Evolutionary conservation across 1,284 basidiomycete species (phyloP), one percentile per base, ranked within the genome.

Genomic region (Mrakiaceae sp.): DNA sequence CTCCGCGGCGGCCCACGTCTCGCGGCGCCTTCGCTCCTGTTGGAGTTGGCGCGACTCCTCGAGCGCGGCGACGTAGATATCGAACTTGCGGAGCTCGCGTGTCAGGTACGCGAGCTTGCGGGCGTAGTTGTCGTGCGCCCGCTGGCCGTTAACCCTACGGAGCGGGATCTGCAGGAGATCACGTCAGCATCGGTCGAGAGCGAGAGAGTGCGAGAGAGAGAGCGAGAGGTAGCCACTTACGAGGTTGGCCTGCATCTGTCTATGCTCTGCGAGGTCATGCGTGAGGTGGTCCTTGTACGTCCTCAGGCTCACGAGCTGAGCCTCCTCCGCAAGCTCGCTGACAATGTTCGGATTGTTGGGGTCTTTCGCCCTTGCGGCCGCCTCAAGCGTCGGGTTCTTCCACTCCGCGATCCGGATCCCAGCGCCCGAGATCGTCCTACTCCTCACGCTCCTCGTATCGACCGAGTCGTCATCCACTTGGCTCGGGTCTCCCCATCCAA

Each of bases 81-180:
- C 86, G 76, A 96, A 98, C 74, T 98, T 98, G 74, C 92, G 88
- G 59, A 92, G 89, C 77, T 98, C 95, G 12, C 87, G 84, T 64
- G 94, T 80, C 54, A 98, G 78, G 74, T 90, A 90, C 72, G 89
- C 85, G 7, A 87, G 90, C 74, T 90, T 93, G 71, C 86, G 86
- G 74, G 91, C 88, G 92, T 94, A 98, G 74, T 98, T 98, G 62
- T 82, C 82, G 69, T 84, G 80, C 0, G 95, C 87, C 74, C 87
- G 96, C 68, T 79, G 72, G 1, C 83, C 81, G 70, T 89, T 92
- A 40, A 82, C 75, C n/a, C 87, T 85, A 9, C 86, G 83, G 2
- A 87, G 81, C 64, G 85, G 80, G 74, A 92, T 95, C 91, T 96
- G 70, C n/a, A 60, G 42, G 47, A 42, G 10, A 56, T 8, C n/a